A percentile compares a stretch with the other conserved stretches of the same genome.
Conservation (phyloP, 768 basidiomycete species). For the Boletus rubescentipes region DNA sequence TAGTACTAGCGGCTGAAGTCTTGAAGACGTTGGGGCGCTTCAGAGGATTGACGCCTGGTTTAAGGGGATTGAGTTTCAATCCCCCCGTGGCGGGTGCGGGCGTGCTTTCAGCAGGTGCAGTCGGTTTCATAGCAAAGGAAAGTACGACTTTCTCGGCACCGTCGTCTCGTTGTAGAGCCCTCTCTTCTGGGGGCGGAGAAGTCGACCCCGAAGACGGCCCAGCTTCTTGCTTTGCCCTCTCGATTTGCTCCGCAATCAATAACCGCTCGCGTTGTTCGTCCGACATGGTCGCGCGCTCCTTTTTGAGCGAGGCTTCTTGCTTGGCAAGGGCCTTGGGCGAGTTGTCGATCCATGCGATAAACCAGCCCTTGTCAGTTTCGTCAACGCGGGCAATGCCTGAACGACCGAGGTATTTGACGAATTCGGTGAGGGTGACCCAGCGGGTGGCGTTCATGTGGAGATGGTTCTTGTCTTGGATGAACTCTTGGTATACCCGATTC, state of each 20-base stretch:
- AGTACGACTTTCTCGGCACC: slow-evolving; percentile 71
- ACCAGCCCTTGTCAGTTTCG: slow-evolving; percentile 99
- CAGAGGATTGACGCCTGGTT: slow-evolving; percentile 51
- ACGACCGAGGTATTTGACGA: slow-evolving; percentile 85
- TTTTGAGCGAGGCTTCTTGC: slow-evolving; percentile 84
- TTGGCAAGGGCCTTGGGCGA: slow-evolving; percentile 93
- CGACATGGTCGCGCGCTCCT: slow-evolving; percentile 86
- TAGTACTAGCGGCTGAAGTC: slow-evolving; percentile 37
- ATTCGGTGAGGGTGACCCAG: slow-evolving; percentile 98
- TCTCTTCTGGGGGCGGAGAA: slow-evolving; percentile 46
- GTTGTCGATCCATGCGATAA: slow-evolving; percentile 95
- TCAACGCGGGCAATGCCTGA: slow-evolving; percentile 88
- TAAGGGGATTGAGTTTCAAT: slow-evolving; percentile 59
- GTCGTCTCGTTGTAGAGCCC: slow-evolving; percentile 70
- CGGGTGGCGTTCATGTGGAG: slow-evolving; percentile 98
- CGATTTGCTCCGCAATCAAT: slow-evolving; percentile 91
- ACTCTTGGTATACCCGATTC: slow-evolving; percentile 97
- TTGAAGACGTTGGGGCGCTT: slow-evolving; percentile 80
- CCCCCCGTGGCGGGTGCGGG: slow-evolving; percentile 37
- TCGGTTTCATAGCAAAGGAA: slow-evolving; percentile 62
- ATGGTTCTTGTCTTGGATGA: slow-evolving; percentile 90
- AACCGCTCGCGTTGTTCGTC: slow-evolving; percentile 94
- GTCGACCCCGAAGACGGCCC: slow-evolving; percentile 31
- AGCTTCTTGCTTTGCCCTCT: slow-evolving; percentile 63
- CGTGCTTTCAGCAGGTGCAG: slow-evolving; percentile 25